phyloP scores from a whole-genome alignment of 257 asterid species.

The Rubia yunnanensis region DNA sequence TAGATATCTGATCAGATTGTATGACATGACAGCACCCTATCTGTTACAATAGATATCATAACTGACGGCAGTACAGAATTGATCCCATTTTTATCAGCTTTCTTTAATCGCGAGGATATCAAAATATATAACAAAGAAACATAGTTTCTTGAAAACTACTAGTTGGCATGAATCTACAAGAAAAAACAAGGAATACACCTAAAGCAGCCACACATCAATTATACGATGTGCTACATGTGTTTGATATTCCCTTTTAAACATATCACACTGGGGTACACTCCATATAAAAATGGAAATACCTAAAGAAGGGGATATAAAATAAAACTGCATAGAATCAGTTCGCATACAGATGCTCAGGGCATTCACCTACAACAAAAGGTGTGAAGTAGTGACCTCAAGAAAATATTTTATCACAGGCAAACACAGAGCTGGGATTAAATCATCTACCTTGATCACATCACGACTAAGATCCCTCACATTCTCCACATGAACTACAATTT shows the following conservation, averaged over 20 bases:
- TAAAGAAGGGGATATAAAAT: not conserved
- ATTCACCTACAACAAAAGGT: not conserved
- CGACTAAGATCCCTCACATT: conserved; percentile 71
- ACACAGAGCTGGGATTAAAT: not conserved
- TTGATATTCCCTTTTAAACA: not conserved
- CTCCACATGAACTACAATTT: conserved; percentile 52
- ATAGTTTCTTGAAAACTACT: no score
- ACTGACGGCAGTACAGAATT: no score
- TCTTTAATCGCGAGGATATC: no score
- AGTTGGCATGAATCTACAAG: not conserved
- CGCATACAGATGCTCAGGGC: not conserved
- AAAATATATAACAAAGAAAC: no score
- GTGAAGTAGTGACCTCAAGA: not conserved
- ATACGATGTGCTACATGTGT: no score
- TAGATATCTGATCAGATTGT: no score
- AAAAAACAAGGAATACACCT: not conserved
- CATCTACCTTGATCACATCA: conserved; percentile 82
- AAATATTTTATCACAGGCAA: not conserved
- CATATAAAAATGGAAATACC: no score
- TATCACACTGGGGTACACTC: not conserved
- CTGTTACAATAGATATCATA: no score
- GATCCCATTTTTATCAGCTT: no score
- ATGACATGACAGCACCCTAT: no score
- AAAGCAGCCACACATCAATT: not conserved
- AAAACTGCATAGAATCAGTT: no score